Percentiles rank a stretch among this genome's conserved stretches.
Conservation (phyloP, 176 grass and related monocot genomes). For the Aegilops bicornis region DNA sequence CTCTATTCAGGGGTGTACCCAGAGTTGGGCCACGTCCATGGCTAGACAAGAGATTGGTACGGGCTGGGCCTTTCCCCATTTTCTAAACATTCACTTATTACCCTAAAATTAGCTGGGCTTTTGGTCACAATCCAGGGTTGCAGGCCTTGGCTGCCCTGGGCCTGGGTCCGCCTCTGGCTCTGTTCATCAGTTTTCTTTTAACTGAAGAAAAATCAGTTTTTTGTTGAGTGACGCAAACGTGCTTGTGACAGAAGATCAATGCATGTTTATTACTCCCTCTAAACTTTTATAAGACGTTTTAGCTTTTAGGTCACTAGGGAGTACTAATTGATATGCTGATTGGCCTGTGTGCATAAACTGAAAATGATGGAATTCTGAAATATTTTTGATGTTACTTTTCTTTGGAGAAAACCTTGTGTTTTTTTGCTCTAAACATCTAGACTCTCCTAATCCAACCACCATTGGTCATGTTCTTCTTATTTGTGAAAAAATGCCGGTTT, state of each 20-base stretch:
- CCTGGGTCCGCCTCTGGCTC: background rate
- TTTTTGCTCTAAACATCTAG: background rate
- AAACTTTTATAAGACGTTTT: too few relatives aligned
- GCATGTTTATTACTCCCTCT: too few relatives aligned
- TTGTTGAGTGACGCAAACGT: background rate
- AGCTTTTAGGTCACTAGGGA: too few relatives aligned
- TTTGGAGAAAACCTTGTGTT: background rate
- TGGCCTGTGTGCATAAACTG: background rate
- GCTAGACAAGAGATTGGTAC: too few relatives aligned
- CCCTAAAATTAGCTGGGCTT: too few relatives aligned
- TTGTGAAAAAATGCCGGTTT: background rate
- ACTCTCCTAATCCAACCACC: conserved; percentile 9
- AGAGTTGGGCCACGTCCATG: too few relatives aligned
- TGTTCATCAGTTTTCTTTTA: background rate
- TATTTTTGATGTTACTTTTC: background rate
- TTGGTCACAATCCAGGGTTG: too few relatives aligned
- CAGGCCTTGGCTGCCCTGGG: too few relatives aligned
- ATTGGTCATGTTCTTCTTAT: background rate
- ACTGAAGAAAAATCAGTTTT: background rate
- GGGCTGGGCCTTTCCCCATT: too few relatives aligned
- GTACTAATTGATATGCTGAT: background rate
- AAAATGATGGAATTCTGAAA: background rate
- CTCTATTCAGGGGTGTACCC: too few relatives aligned
- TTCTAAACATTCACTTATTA: too few relatives aligned
- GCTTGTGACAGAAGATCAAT: background rate